Percentiles rank a stretch among this genome's conserved stretches.
phyloP scores from a whole-genome alignment of 192 early-diverging fungal species.

The Phycomyces blakesleeanus region DNA sequence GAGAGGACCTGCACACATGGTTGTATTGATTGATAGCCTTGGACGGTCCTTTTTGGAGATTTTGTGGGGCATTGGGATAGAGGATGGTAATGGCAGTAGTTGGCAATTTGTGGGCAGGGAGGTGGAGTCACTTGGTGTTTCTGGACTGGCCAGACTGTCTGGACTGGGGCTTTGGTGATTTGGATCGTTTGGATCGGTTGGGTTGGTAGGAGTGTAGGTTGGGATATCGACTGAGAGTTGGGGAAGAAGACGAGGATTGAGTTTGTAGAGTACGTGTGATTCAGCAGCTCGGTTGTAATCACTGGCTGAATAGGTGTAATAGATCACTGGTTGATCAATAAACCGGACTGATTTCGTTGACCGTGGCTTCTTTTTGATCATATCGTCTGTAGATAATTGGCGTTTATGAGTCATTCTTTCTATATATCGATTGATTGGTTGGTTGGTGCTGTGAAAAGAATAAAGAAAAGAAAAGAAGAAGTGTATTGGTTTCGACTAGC shows the following conservation, averaged over 20 bases:
- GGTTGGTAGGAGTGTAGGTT: slow-evolving; percentile 4
- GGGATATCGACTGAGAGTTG: background rate
- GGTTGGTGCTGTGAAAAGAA: too few species aligned
- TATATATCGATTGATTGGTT: too few species aligned
- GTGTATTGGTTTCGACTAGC: slow-evolving; percentile 9
- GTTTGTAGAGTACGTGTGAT: slow-evolving; percentile 13
- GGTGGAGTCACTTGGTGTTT: too few species aligned
- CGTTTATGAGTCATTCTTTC: too few species aligned
- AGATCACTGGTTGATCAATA: background rate
- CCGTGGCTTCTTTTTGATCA: too few species aligned
- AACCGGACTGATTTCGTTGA: slow-evolving; percentile 8
- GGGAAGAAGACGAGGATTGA: slow-evolving; percentile 9
- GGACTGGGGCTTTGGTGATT: background rate
- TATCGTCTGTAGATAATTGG: too few species aligned
- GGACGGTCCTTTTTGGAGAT: slow-evolving; percentile 14
- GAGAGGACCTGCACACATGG: slow-evolving; percentile 12
- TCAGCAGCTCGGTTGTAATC: slow-evolving; percentile 14
- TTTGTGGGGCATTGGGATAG: background rate
- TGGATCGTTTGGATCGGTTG: background rate
- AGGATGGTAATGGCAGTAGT: background rate
- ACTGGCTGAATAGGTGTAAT: slow-evolving; percentile 9
- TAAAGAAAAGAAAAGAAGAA: too few species aligned
- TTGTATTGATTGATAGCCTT: slow-evolving; percentile 13
- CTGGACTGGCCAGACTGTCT: too few species aligned
- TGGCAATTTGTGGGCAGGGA: too few species aligned